Conservation (phyloP, 2,329 filamentous ascomycete species). For the Paecilomyces dactylethromorphus region DNA sequence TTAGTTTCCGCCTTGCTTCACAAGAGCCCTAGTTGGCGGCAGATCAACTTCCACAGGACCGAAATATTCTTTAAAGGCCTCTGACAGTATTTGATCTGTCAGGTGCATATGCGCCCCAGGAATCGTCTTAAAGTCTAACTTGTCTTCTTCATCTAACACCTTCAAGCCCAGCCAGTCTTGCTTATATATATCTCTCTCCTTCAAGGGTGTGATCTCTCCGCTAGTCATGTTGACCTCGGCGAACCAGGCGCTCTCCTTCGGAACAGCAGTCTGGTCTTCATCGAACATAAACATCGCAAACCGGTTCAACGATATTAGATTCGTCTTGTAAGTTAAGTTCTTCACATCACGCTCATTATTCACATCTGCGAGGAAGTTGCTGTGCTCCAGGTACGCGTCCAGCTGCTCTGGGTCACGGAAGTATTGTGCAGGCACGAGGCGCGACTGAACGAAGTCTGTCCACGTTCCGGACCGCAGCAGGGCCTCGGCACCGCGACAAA, state of each 20-base stretch:
- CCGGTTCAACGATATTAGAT: conserved; percentile 63
- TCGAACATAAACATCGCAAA: conserved; percentile 88
- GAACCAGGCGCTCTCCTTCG: conserved; percentile 89
- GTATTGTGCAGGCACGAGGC: conserved; percentile 89
- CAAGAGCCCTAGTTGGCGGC: conserved; percentile 8
- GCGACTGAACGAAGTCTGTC: conserved; percentile 67
- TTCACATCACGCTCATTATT: conserved; percentile 82
- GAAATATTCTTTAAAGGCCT: conserved; percentile 54
- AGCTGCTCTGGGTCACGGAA: conserved; percentile 68
- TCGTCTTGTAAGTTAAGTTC: conserved; percentile 66
- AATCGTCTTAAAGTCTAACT: conserved; percentile 65
- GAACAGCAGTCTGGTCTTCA: conserved; percentile 77
- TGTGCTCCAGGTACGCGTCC: conserved; percentile 67
- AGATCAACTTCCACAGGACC: conserved; percentile 18
- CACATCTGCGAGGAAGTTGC: conserved; percentile 88
- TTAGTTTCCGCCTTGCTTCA: conserved; percentile 12
- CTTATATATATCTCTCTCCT: conserved; percentile 66
- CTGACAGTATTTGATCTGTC: conserved; percentile 56
- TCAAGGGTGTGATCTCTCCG: conserved; percentile 58
- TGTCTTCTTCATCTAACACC: conserved; percentile 69
- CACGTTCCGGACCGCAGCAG: conserved; percentile 76
- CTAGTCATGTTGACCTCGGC: conserved; percentile 69
- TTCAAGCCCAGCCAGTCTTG: conserved; percentile 92
- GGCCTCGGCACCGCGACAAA: conserved; percentile 74
- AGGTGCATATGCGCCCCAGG: conserved; percentile 82